Percentiles rank a stretch among this genome's conserved stretches.
These are phyloP conservation scores for Apiospora aurea DNA, from an alignment of 2,329 filamentous ascomycete species.

Conservation along the genomic window DNA sequence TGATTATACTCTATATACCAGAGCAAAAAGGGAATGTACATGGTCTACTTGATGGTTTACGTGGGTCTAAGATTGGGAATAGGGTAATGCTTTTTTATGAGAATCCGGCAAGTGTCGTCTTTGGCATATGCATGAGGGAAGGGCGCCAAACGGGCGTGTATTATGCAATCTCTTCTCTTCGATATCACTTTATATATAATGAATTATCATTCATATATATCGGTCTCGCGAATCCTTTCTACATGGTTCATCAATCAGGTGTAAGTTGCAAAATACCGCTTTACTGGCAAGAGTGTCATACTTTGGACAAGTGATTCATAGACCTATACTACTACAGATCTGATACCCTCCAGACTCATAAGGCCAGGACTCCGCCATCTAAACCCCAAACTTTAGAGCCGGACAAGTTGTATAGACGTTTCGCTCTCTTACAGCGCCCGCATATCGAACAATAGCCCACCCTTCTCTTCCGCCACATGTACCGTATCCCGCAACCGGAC, in stretches of 20 bases:
- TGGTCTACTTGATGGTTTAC: too few relatives aligned
- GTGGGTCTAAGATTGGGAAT: background rate
- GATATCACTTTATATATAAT: background rate
- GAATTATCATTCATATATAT: background rate
- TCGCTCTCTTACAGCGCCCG: constrained; percentile 4
- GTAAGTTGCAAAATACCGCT: background rate
- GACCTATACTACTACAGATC: background rate
- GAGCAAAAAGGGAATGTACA: background rate
- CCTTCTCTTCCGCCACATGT: constrained; percentile 26
- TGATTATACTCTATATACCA: too few relatives aligned
- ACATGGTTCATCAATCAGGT: background rate
- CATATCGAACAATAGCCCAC: constrained; percentile 26
- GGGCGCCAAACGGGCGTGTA: background rate
- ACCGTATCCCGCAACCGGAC: constrained; percentile 33
- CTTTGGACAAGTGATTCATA: background rate
- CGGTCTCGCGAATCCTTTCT: background rate
- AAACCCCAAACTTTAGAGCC: too few relatives aligned
- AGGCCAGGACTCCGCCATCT: too few relatives aligned
- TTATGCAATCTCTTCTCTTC: background rate
- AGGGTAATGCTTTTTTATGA: background rate
- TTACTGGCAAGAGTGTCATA: background rate
- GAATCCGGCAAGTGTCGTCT: too few relatives aligned
- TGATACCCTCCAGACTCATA: too few relatives aligned
- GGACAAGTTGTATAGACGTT: background rate
- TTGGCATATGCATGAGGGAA: too few relatives aligned